These are phyloP conservation scores for Candida yuanshanica DNA, from an alignment of 805 yeast species.

Conservation along the genomic window DNA sequence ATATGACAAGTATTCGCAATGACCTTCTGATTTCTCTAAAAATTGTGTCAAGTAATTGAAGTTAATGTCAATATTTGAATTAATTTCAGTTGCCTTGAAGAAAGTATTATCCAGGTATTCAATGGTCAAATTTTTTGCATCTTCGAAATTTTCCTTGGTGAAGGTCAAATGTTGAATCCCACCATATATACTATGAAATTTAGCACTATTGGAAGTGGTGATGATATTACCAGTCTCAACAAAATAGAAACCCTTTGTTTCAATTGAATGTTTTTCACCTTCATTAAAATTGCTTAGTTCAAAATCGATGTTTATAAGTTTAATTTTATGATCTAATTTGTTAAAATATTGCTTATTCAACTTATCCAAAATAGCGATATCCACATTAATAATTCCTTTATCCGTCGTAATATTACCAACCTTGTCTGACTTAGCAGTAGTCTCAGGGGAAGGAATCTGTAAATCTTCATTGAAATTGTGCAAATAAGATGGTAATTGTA, in stretches of 20 bases:
- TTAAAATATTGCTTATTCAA: conserved; percentile 23
- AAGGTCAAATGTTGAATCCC: conserved; percentile 49
- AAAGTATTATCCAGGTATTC: conserved; percentile 39
- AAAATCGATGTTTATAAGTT: conserved; percentile 31
- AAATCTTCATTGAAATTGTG: conserved; percentile 12
- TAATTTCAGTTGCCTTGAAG: conserved; percentile 9
- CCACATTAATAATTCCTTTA: conserved; percentile 25
- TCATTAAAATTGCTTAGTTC: conserved; percentile 41
- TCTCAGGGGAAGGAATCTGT: conserved; percentile 7
- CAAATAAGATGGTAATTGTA: conserved; percentile 19
- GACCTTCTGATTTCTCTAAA: conserved; percentile 29
- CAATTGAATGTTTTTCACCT: conserved; percentile 41
- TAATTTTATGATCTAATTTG: conserved; percentile 31
- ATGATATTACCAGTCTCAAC: conserved; percentile 60
- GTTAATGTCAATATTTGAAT: conserved; percentile 19
- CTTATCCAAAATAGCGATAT: conserved; percentile 15
- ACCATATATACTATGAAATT: conserved; percentile 55
- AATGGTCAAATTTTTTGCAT: conserved; percentile 38
- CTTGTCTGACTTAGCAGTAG: background rate
- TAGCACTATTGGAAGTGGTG: conserved; percentile 55
- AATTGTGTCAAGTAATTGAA: conserved; percentile 19
- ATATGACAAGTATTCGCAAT: conserved; percentile 69
- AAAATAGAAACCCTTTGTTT: conserved; percentile 58
- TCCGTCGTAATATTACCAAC: conserved; percentile 30
- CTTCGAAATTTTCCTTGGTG: conserved; percentile 37